Conservation (phyloP, 1,284 basidiomycete genomes). For the Cryptococcus jaspeensis region DNA sequence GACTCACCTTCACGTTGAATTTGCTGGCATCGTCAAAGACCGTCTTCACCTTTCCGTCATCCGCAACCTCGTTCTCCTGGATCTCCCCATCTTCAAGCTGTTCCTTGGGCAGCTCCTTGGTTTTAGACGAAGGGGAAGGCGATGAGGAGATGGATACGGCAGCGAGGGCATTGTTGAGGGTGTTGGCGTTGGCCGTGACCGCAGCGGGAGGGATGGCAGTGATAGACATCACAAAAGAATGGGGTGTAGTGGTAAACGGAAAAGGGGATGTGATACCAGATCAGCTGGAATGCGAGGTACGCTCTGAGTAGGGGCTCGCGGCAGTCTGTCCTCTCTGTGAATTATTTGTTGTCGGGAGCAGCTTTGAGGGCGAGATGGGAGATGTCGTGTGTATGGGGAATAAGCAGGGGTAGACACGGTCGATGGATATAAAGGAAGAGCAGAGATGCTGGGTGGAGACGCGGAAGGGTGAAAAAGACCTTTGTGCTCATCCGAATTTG, state of each 20-base stretch:
- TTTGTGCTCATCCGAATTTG: too few species aligned
- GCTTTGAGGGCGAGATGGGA: not conserved
- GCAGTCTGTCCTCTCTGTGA: not conserved
- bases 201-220: slow-evolving; percentile 33
- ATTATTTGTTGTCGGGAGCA: not conserved
- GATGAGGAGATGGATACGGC: slow-evolving; percentile 32
- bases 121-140: slow-evolving; percentile 19
- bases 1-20: slow-evolving; percentile 83
- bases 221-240: slow-evolving; percentile 5
- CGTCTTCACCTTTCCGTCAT: slow-evolving; percentile 61
- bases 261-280: not conserved
- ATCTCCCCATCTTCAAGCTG: slow-evolving; percentile 46
- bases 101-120: slow-evolving; percentile 24
- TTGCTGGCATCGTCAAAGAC: slow-evolving; percentile 83
- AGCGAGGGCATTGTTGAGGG: slow-evolving; percentile 38
- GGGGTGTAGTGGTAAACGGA: not conserved
- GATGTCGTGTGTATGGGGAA: not conserved
- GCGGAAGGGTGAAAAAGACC: not conserved
- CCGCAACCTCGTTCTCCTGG: slow-evolving; percentile 33
- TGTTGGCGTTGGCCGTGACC: slow-evolving; percentile 32
- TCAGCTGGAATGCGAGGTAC: not conserved
- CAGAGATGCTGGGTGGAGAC: not conserved
- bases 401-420: not conserved
- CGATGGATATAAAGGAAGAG: slow-evolving; percentile 1
- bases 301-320: too few species aligned